Evolutionary conservation across 2,329 filamentous ascomycete genomes (phyloP).

Genomic region (Colletotrichum viniferum): DNA sequence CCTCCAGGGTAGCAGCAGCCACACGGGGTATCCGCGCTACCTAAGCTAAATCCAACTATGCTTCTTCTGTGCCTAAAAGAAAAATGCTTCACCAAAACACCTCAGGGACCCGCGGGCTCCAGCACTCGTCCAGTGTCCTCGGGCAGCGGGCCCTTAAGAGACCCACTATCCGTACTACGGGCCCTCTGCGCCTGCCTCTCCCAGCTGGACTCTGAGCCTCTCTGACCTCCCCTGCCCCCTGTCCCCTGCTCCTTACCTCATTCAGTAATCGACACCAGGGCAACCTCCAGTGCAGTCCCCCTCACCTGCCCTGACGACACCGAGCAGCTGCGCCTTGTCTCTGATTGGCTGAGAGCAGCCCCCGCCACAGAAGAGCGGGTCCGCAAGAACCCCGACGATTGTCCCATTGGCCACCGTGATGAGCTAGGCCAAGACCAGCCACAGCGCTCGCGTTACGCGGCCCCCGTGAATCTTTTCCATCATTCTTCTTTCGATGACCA

Average conservation of each 20-base stretch:
- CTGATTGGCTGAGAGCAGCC: neutral
- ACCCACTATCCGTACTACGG: neutral
- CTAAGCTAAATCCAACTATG: neutral
- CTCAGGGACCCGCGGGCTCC: neutral
- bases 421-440: neutral
- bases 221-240: neutral
- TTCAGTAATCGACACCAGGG: neutral
- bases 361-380: neutral
- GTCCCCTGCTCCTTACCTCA: neutral
- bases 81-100: neutral
- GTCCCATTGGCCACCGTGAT: neutral
- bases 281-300: neutral
- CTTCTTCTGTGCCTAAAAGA: neutral
- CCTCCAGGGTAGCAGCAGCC: neutral
- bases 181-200: slow-evolving; percentile 9
- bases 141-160: neutral
- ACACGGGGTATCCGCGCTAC: neutral
- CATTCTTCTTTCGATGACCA: neutral
- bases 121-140: neutral
- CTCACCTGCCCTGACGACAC: neutral
- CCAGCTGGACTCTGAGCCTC: slow-evolving; percentile 1
- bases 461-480: neutral
- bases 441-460: slow-evolving; percentile 12
- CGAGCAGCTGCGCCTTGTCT: neutral
- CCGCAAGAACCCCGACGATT: fast-evolving